Evolutionary conservation across 2,329 filamentous ascomycete genomes (phyloP), one percentile per base, ranked within the genome.

Genomic region (Pseudogymnoascus sp.): DNA sequence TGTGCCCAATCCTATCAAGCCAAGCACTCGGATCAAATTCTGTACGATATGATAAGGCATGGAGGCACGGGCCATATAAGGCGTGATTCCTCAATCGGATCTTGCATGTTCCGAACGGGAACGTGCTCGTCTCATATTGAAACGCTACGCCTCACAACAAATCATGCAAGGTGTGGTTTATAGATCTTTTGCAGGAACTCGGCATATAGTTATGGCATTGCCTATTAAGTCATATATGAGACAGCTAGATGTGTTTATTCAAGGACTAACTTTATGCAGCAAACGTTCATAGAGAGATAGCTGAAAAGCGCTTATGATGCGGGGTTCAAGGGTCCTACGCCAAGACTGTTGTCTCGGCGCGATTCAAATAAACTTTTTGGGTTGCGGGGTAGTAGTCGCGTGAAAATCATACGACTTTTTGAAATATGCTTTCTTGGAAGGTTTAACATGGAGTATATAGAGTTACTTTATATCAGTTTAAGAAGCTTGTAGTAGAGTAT

Each of bases 31-130:
- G n/a, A 21, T 19, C 29, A 3, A 8, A 33, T 55, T 16, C 10
- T 35, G 29, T 21, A 55, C 29, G 6, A 55, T 55, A 55, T 35
- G 49, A 33, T 55, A 55, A 29, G 49, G 4, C 49, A 35, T 55
- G n/a, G 21, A 55, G 49, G 29, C 49, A 55, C 29, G 29, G 49
- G 49, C 49, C 49, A 55, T 55, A 33, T 55, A 55, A 55, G 49
- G 16, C 49, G 49, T 55, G 29, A 33, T 55, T 19, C 10, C 16
- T 55, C 16, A 31, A 19, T 55, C 49, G 49, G 29, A 55, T 12
- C 29, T 55, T 33, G 29, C 29, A 21, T 19, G 10, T 19, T 55
- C 49, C 49, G 49, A 33, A 55, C 49, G 16, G 26, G 10, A 55
- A 55, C 29, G 12, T 21, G 1, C 29, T 21, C 14, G 12, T 33